Evolutionary conservation across 2,329 filamentous ascomycete genomes (phyloP), one percentile per base, ranked within the genome.

Genomic region (Beauveria sp.): DNA sequence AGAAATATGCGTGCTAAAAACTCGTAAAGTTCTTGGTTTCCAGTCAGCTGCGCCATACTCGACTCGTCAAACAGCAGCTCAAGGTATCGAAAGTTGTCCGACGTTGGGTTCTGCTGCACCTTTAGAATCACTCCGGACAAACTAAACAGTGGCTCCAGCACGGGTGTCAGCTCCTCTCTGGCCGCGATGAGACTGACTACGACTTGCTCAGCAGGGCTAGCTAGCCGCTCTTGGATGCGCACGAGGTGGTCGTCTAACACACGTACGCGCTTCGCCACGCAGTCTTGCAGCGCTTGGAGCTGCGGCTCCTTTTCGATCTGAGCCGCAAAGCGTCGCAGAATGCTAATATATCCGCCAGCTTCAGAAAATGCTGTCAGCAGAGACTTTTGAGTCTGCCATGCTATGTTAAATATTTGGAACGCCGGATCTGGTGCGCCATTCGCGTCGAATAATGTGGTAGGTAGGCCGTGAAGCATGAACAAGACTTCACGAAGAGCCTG

Each of bases 401-500:
- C 78, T 12, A 83, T 70, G 61, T 80, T 75, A 0, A 72, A 68
- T 28, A 84, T 74, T 61, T 83, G 78, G 59, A 78, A 83, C 1
- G 66, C 67, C 4, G 74, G 67, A 2, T 73, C 70, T 0, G 77
- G 76, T 7, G 70, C 65, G 16, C 75, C 77, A 54, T 77, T 68
- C 3, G 66, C 24, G 61, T 75, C 76, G 67, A 92, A 96, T 1
- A 96, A 70, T 2, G 85, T 87, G 2, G 89, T 93, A 6, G 86
- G 82, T 4, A 94, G 76, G 0, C 92, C 92, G 59, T 85, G 84
- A 0, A 97, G 80, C 90, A 97, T 96, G 67, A 91, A 93, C 0
- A 97, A 77, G 0, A 85, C 83, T 59, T 97, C 92, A 53, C 91
- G 84, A 28, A 92, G 76, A 12, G 87, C 77, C 64, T 92, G 86